A percentile compares a stretch with the other conserved stretches of the same genome.
Conservation (phyloP, 2,329 filamentous ascomycete species). For the Scedosporium boydii region DNA sequence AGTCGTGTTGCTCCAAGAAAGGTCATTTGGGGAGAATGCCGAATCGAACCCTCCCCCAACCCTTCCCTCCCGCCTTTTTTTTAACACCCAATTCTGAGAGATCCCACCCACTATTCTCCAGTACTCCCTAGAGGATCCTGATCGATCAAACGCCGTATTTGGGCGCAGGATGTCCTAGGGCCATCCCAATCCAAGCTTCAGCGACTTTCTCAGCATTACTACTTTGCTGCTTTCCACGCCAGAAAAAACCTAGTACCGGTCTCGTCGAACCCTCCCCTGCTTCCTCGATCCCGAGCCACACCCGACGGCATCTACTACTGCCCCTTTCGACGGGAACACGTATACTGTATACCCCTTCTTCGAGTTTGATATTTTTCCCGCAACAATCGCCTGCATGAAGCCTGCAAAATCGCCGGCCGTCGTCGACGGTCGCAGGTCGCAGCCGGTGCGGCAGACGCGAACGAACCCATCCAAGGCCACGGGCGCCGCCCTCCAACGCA, state of each 20-base stretch:
- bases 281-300: not conserved
- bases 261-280: not conserved
- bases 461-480: conserved; percentile 52
- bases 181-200: conserved; percentile 8
- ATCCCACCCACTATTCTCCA: conserved; percentile 1
- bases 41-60: not conserved
- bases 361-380: not conserved
- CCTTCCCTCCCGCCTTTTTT: conserved; percentile 1
- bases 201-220: conserved; percentile 3
- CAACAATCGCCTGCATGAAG: conserved; percentile 35
- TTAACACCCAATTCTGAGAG: not conserved
- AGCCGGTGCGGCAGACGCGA: conserved; percentile 56
- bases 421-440: conserved; percentile 45
- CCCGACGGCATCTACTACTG: not conserved
- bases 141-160: not conserved
- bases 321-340: not conserved
- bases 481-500: conserved; percentile 31
- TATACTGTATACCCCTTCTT: not conserved
- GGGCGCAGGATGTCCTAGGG: conserved; percentile 13
- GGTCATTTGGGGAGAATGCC: conserved; percentile 5
- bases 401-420: conserved; percentile 37
- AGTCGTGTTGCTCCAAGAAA: not conserved
- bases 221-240: not conserved
- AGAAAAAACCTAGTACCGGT: conserved; percentile 1
- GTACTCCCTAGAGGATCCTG: not conserved